Evolutionary conservation across 768 basidiomycete species (phyloP), one percentile per base, ranked within the genome.

Genomic region (Boletus patriciae): DNA sequence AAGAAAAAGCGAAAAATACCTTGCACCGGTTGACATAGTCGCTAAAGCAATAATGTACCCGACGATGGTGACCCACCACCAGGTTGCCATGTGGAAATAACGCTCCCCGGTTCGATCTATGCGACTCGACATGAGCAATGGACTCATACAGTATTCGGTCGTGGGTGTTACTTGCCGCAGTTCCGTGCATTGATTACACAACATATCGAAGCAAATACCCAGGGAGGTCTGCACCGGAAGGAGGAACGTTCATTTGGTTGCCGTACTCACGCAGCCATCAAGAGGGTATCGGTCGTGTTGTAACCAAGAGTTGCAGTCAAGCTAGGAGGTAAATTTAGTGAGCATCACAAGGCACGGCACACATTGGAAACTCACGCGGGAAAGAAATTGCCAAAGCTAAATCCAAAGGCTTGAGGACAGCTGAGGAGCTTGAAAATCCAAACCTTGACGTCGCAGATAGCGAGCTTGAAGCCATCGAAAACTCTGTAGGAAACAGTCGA

Each of bases 321-420:
- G 0, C 84, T 86, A 37, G 42, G 16, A 25, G 49, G 34, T 6
- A 19, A 31, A 44, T 7, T 6, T 41, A 21, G 8, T 50, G 10
- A 42, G 40, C 8, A 45, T 52, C 40, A 42, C 41, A 29, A 7
- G 7, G 18, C 33, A 54, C 16, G 18, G 3, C 15, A 18, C n/a
- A 25, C 19, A 27, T 3, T 1, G 31, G 13, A 44, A 11, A 67
- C 76, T 57, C 52, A 77, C 78, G 80, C 79, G 10, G 79, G 79
- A 64, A 80, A 87, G 73, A 86, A 87, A 59, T 82, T 80, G 21
- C 81, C 76, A 61, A 83, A 85, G 53, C 83, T 83, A 49, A 83
- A 65, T 0, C 85, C 83, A 3, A 86, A 67, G 3, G 83, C 68
- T 59, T 83, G 82, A 1, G 78, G 68, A 37, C 75, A 78, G 2